Conservation (phyloP, 2,329 filamentous ascomycete genomes). For the Stachybotrys elegans region DNA sequence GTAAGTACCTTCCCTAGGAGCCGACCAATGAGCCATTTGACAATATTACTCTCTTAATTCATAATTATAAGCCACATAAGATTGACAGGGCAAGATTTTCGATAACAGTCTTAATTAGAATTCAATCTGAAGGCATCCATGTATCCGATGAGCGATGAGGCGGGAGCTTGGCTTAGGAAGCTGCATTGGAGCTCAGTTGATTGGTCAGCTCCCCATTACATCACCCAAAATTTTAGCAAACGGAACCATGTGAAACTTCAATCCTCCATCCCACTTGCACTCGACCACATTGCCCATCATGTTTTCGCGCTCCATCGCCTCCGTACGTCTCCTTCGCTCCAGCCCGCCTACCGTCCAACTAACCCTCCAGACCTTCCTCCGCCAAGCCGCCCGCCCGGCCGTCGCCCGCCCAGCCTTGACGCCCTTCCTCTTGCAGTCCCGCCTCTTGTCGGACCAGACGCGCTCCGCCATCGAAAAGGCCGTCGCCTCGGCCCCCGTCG, state of each 20-base stretch:
- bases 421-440: slow-evolving; percentile 33
- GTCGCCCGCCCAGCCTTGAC: slow-evolving; percentile 16
- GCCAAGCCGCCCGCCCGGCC: slow-evolving; percentile 31
- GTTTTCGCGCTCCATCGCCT: slow-evolving; percentile 18
- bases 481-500: slow-evolving; percentile 80
- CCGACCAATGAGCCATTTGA: too few species aligned
- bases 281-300: slow-evolving; percentile 10
- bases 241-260: background rate
- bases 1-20: background rate
- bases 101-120: too few species aligned
- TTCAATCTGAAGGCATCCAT: too few species aligned
- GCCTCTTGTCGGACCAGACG: slow-evolving; percentile 76
- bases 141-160: too few species aligned
- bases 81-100: background rate
- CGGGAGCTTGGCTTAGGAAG: too few species aligned
- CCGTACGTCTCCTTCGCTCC: slow-evolving; percentile 10
- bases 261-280: background rate
- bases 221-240: slow-evolving; percentile 8
- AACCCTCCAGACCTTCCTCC: slow-evolving; percentile 25
- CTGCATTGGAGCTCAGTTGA: too few species aligned
- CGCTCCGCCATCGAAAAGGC: slow-evolving; percentile 84
- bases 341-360: background rate
- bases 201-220: slow-evolving; percentile 11
- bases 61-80: background rate
- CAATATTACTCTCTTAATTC: background rate